These are phyloP conservation scores for Metschnikowia shivogae DNA, from an alignment of 805 yeast species.

Conservation along the genomic window DNA sequence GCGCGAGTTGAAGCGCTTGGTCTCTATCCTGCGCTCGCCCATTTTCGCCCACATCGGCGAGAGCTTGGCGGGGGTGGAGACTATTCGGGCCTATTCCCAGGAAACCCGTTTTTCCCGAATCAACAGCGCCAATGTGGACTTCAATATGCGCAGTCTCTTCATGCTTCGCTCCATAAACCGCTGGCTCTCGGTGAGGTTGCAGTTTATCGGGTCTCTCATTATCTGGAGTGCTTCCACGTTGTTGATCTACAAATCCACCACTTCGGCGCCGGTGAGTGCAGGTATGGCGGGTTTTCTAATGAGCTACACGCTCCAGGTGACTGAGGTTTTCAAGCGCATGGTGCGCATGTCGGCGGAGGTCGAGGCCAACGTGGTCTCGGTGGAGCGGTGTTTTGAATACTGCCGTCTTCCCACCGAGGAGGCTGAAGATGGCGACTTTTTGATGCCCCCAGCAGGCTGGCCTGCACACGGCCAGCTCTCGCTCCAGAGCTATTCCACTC, in stretches of 20 bases:
- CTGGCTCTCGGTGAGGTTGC: conserved; percentile 63
- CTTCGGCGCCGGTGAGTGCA: conserved; percentile 42
- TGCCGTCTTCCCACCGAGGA: conserved; percentile 43
- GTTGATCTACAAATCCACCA: conserved; percentile 36
- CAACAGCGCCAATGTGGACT: conserved; percentile 49
- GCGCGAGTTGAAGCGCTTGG: conserved; percentile 53
- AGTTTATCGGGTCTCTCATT: conserved; percentile 55
- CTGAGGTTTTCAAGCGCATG: conserved; percentile 49
- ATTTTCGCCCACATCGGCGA: conserved; percentile 63
- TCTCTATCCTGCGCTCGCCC: conserved; percentile 65
- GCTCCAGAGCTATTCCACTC: conserved; percentile 59
- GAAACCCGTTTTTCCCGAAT: conserved; percentile 54
- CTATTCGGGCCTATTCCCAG: conserved; percentile 76
- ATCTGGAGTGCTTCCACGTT: conserved; percentile 49
- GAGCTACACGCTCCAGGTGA: conserved; percentile 59
- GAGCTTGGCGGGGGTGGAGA: conserved; percentile 69
- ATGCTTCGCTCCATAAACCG: conserved; percentile 54
- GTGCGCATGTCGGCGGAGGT: conserved; percentile 61
- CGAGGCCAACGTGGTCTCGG: conserved; percentile 61
- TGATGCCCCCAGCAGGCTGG: conserved; percentile 11
- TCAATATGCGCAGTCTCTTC: conserved; percentile 44
- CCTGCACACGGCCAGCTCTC: conserved; percentile 11
- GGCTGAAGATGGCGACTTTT: conserved; percentile 4
- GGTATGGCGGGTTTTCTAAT: conserved; percentile 63
- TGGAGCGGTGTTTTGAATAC: conserved; percentile 65